Base-by-base conservation (phyloP, 2,329 filamentous ascomycete genomes). In the Colletotrichum liriopes region DNA sequence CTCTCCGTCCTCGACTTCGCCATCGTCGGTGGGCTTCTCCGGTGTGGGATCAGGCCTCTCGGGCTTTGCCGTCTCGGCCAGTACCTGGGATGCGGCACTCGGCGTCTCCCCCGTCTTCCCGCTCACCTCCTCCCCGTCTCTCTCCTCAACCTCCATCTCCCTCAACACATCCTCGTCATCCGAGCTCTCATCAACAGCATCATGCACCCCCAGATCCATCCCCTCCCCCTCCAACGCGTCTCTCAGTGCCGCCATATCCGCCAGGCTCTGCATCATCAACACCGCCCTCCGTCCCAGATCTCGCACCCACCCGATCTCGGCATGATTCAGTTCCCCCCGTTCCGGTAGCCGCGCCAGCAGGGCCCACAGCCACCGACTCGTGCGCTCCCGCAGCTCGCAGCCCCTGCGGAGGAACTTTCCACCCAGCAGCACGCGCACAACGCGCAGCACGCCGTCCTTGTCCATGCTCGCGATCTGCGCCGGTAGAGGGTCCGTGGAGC, bases 361-460 rank as follows among this genome's bases (percentile, higher is more conserved):
- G 0, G 93, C 91, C 95, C 95, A 98, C 5, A 94, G 85, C 96
- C 96, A 98, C 20, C 91, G 88, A 72, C 94, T 95, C 5, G 93
- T 91, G 59, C 91, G 88, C 76, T 89, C 88, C 35, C 90, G 86
- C 39, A 94, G 84, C 39, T 87, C 86, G 29, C 85, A 82, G n/a
- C 88, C 89, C 61, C 87, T 88, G 56, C 87, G 88, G 65, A 93
- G 87, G 63, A 93, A 90, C 72, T 90, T 90, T 64, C 90, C 90
- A 23, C 87, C 86, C 37, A 93, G 84, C n/a, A 93, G 83, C 64
- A 95, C 85, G 35, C 89, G 87, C 49, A 98, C 79, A 41, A 96
- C 85, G 45, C 89, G 87, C 61, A 96, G 83, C 3, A 93, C 87
- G 55, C 89, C 90, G 20, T 89, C 86, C 75, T 93, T 91, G 77